Evolutionary conservation across 2,329 filamentous ascomycete genomes (phyloP), one percentile per base, ranked within the genome.

Genomic region (Mycosphaerella sp.): DNA sequence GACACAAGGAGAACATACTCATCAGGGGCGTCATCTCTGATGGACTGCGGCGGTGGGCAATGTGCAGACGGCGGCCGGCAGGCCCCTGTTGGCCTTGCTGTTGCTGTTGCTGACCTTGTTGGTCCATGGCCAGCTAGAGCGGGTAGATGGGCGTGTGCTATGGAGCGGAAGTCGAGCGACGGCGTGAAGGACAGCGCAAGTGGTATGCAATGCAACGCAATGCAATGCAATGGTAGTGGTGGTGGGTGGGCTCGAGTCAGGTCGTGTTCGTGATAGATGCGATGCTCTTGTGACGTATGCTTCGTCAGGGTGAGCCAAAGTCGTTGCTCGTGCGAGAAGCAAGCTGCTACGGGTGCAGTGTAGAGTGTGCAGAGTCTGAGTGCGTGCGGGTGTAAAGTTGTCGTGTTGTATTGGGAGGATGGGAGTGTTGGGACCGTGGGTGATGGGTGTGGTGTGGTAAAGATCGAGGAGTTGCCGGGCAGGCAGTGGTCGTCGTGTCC

Each of bases 1-100:
- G 13, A 34, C 13, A 8, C 5, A n/a, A 8, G 21, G 41, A 35
- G n/a, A 36, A 89, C 88, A 82, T 88, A 89, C 89, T 95, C 87
- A 97, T 94, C 72, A 97, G 77, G 59, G 91, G 93, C 53, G 91
- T 97, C 72, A 97, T 79, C 79, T 97, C 93, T 62, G 93, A 97
- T 60, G 91, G 93, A 75, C 89, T 96, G 73, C 91, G 85, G 69
- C 91, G 86, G 77, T 97, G 91, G 67, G 91, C 91, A 74, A 97
- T 96, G 76, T 97, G 90, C 70, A 97, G 82, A 70, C 90, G 86
- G 69, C 91, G 89, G 68, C 89, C 89, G 69, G 85, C 75, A 66
- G 88, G 87, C 63, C 89, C 89, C 66, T 73, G 71, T 42, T 72
- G 70, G 55, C 68, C 70, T 50, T 63, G 66, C 69, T 77, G 69